Base-by-base conservation (phyloP, 139 green algal genomes). In the Picochlorum sp. region DNA sequence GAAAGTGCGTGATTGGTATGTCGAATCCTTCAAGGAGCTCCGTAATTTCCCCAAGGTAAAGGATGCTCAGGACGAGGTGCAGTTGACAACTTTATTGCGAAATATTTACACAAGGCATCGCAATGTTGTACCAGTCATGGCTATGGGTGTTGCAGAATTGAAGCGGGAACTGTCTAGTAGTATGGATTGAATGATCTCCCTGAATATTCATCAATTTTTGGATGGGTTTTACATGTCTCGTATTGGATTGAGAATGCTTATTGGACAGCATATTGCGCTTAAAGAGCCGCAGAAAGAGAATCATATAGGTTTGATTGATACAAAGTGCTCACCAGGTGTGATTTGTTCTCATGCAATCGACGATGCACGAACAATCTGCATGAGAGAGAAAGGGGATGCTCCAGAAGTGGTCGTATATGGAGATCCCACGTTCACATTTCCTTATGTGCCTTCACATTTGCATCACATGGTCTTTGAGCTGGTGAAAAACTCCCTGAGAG, bases 181-280 rank as follows among this genome's bases (percentile, higher is more conserved):
- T 21, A 71, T 2, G 82, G 77, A 24, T 62, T 96, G 50, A 73
- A 81, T 34, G 85, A 97, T 67, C 79, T 97, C 21, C 90, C 91
- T 1, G 94, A 99, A 99, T 65, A 95, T 99, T 59, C 94, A 99
- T 73, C 84, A 94, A 64, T 98, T 99, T 71, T 66, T 99, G 37
- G 94, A 99, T 71, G 83, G 86, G 60, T 96, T 99, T 74, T 99
- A 98, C 81, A 83, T 98, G 59, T 91, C 75, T 37, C 86, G 94
- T 47, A 98, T 99, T 45, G 94, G 93, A 59, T 97, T 99, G 57
- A 92, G 94, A 59, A 97, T 98, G 70, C 84, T 99, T 10, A 99
- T 99, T 45, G 87, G 84, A 18, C 92, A 98, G 77, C 92, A 97
- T 75, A 92, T 97, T 49, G 85, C 87, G 11, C 71, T 98, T 60